phyloP scores from a whole-genome alignment of 2,329 filamentous ascomycete species.

The Endothia cerciana region DNA sequence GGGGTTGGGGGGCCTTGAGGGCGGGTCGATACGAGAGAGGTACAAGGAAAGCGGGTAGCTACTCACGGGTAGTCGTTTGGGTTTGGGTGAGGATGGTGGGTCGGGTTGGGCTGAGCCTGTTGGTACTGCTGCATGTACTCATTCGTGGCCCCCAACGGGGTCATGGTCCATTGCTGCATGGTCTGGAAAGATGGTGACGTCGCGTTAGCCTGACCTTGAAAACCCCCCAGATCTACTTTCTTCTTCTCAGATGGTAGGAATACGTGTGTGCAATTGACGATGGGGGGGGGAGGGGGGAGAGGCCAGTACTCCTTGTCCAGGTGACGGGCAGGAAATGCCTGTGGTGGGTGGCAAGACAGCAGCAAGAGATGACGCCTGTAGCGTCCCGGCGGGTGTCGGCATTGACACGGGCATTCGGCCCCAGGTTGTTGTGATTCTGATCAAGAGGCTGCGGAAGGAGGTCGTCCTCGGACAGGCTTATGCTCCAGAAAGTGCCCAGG shows the following conservation, averaged over 20 bases:
- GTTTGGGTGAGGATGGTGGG: slow-evolving; percentile 47
- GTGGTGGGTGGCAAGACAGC: not conserved
- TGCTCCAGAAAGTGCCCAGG: not conserved
- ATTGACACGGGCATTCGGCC: not conserved
- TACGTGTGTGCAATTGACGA: not conserved
- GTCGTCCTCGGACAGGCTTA: too few relatives aligned
- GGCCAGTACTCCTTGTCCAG: not conserved
- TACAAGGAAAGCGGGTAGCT: slow-evolving; percentile 41
- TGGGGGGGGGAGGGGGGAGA: not conserved
- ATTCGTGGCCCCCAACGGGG: slow-evolving; percentile 48
- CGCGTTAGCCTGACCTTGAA: slow-evolving; percentile 23
- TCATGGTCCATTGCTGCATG: slow-evolving; percentile 67
- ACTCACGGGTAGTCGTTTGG: slow-evolving; percentile 63
- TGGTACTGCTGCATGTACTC: slow-evolving; percentile 54
- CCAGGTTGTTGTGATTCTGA: not conserved
- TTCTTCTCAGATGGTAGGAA: not conserved
- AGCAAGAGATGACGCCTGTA: not conserved
- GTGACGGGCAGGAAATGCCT: not conserved
- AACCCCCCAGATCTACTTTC: not conserved
- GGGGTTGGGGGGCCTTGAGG: slow-evolving; percentile 13
- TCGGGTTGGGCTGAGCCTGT: slow-evolving; percentile 48
- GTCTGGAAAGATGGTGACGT: slow-evolving; percentile 43
- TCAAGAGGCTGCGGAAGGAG: not conserved
- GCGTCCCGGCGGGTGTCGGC: not conserved
- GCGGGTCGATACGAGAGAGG: slow-evolving; percentile 34